phyloP scores from a whole-genome alignment of 202 grass and related monocot genomes.

The Tripidium arundinaceum region DNA sequence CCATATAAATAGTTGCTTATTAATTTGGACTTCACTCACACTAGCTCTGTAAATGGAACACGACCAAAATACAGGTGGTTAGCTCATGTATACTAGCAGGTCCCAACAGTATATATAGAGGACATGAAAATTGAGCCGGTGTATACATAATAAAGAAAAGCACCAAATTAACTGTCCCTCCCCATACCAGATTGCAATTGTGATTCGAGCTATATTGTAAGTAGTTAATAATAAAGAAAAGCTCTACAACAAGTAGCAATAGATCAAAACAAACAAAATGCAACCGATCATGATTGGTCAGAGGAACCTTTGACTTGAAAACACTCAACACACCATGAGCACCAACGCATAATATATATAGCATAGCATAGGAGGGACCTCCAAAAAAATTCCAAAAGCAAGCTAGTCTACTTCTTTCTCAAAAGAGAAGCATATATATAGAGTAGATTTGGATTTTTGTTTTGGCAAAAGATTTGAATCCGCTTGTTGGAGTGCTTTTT shows the following conservation, averaged over 20 bases:
- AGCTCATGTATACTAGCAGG: too few species aligned
- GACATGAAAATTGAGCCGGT: background rate
- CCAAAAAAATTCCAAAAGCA: conserved; percentile 12
- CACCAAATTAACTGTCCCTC: background rate
- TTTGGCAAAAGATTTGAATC: conserved; percentile 32
- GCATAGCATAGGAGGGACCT: conserved; percentile 11
- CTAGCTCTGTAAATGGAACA: background rate
- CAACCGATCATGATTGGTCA: conserved; percentile 25
- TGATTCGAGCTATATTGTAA: background rate
- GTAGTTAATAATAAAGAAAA: conserved; percentile 21
- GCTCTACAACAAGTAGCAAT: conserved; percentile 1
- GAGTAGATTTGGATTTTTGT: background rate
- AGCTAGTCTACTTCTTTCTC: conserved; percentile 19
- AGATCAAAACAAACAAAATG: conserved; percentile 15
- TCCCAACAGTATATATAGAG: too few species aligned
- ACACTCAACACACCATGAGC: conserved; percentile 26
- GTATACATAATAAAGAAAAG: background rate
- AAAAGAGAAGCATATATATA: background rate
- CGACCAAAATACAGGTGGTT: background rate
- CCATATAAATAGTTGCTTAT: background rate
- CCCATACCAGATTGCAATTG: background rate
- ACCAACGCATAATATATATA: background rate
- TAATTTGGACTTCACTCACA: background rate
- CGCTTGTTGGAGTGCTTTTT: background rate
- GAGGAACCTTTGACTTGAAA: conserved; percentile 34